Percentiles rank a stretch among this genome's conserved stretches.
Conservation (phyloP, 228 moss, liverwort and hornwort species). For the Sphagnum fallax region DNA sequence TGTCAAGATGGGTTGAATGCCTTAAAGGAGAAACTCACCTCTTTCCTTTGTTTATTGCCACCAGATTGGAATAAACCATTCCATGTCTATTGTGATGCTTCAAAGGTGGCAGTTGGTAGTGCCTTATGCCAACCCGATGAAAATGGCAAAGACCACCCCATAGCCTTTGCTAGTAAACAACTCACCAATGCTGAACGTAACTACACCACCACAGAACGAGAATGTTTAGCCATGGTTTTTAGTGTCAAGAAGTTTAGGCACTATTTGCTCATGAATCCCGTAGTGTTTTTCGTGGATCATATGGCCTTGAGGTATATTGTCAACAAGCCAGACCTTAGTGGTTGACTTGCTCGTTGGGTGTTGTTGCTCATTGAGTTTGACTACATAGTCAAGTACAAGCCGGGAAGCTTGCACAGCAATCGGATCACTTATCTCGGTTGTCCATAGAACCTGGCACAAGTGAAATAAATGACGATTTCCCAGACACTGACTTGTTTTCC, state of each 20-base stretch:
- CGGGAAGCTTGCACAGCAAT: not conserved
- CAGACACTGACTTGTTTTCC: not conserved
- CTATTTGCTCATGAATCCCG: not conserved
- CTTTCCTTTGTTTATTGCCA: not conserved
- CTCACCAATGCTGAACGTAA: conserved; percentile 2
- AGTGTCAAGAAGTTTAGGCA: conserved; percentile 2
- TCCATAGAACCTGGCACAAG: not conserved
- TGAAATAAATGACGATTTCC: not conserved
- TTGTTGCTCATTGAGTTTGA: conserved; percentile 6
- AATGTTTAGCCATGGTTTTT: conserved; percentile 4
- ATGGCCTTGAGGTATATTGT: not conserved
- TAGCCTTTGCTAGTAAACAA: conserved; percentile 1
- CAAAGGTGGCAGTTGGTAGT: not conserved
- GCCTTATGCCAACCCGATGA: not conserved
- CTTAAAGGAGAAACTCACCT: not conserved
- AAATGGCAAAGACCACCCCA: not conserved
- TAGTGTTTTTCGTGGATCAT: conserved; percentile 1
- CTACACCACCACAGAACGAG: conserved; percentile 3
- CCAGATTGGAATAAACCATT: conserved; percentile 1
- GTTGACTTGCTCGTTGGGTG: not conserved
- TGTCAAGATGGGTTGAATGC: not conserved
- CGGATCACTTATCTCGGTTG: not conserved
- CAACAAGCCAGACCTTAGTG: not conserved
- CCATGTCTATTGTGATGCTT: conserved; percentile 7
- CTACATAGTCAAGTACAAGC: conserved; percentile 4